Conservation (phyloP, 441 rosid species). For the Corymbia calophylla region DNA sequence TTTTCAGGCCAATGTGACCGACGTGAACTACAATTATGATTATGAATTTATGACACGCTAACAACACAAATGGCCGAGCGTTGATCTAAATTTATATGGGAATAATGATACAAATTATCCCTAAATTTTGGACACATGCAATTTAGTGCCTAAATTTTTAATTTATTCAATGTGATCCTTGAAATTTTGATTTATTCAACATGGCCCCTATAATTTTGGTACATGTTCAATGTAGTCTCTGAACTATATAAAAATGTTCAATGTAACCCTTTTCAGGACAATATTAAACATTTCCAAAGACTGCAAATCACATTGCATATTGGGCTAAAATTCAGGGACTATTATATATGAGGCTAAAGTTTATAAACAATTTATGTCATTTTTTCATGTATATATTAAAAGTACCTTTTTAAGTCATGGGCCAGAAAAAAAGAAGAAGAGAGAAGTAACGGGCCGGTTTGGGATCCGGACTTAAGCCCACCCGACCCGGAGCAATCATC, state of each 20-base stretch:
- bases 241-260: neutral
- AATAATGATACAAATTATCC: fast-evolving
- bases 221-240: fast-evolving
- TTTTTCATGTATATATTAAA: neutral
- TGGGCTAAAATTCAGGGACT: no score
- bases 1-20: neutral
- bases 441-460: neutral
- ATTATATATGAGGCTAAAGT: no score
- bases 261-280: fast-evolving
- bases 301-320: no score
- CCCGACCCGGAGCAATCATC: neutral
- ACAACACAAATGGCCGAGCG: neutral
- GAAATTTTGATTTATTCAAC: neutral
- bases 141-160: fast-evolving
- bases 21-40: neutral
- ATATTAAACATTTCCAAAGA: no score
- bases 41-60: neutral
- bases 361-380: fast-evolving
- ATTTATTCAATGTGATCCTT: fast-evolving
- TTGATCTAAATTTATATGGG: neutral
- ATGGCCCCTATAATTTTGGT: fast-evolving
- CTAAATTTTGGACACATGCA: fast-evolving
- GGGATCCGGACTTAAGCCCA: neutral
- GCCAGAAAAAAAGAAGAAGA: neutral
- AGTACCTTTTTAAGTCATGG: neutral